Evolutionary conservation across 495 filamentous ascomycete genomes (phyloP).

Genomic region (Entonaema liquescens): DNA sequence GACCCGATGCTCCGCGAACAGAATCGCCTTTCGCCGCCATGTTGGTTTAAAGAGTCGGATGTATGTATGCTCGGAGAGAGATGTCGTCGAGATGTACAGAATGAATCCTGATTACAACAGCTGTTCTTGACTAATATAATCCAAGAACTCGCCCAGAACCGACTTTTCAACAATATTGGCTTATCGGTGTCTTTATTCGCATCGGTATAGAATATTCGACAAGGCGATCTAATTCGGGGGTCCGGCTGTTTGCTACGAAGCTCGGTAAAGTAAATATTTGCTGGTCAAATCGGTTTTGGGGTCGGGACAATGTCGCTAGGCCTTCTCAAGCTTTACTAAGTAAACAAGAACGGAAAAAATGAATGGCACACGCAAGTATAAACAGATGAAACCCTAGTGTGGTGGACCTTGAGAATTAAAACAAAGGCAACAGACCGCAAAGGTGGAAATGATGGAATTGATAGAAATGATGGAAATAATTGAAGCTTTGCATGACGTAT

Average conservation of each 20-base stretch:
- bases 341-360: background rate
- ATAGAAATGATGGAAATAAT: background rate
- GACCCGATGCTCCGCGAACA: slow-evolving; percentile 40
- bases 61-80: background rate
- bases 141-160: background rate
- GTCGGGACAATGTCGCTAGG: background rate
- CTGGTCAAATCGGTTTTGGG: background rate
- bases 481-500: slow-evolving; percentile 30
- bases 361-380: background rate
- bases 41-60: slow-evolving; percentile 1
- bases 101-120: background rate
- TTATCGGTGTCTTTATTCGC: background rate
- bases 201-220: background rate
- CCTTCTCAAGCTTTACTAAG: background rate
- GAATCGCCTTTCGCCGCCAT: slow-evolving; percentile 41
- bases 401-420: background rate
- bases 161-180: background rate
- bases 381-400: background rate
- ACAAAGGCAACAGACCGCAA: background rate
- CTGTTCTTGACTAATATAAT: background rate
- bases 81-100: background rate
- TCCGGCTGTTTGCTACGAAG: background rate
- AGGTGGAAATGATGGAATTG: background rate
- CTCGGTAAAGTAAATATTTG: background rate
- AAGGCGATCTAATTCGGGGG: background rate